Conservation (phyloP, 345 rosid genomes). For the Clarkia xantiana region DNA sequence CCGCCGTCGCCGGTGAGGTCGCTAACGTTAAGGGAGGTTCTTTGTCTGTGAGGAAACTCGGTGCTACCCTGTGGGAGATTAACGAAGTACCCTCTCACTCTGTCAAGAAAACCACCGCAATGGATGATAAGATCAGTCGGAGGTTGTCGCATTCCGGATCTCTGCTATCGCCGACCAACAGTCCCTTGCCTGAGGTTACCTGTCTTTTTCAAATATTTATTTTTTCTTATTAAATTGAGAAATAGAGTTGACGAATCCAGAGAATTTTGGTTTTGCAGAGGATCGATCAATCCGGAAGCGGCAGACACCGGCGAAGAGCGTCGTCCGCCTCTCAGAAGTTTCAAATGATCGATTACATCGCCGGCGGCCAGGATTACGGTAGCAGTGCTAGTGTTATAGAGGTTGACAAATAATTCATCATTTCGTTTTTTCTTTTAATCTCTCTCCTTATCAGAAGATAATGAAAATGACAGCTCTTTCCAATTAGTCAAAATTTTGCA, state of each 20-base stretch:
- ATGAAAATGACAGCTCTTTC: constrained; percentile 5
- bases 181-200: constrained; percentile 39
- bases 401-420: constrained; percentile 16
- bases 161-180: constrained; percentile 36
- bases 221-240: neutral
- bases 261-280: constrained; percentile 18
- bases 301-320: constrained; percentile 23
- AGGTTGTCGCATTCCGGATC: constrained; percentile 13
- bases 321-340: constrained; percentile 23
- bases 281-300: constrained; percentile 23
- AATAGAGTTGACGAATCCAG: neutral
- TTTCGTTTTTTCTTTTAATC: neutral
- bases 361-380: constrained; percentile 22
- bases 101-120: constrained; percentile 1
- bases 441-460: neutral
- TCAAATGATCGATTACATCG: constrained; percentile 21
- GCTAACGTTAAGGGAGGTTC: constrained; percentile 18
- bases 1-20: neutral
- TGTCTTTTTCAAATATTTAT: neutral
- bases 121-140: constrained; percentile 16
- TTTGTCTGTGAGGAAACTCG: constrained; percentile 72
- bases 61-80: constrained; percentile 83
- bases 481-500: too few species aligned
- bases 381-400: constrained; percentile 26
- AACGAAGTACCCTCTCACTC: constrained; percentile 34